A percentile compares a stretch with the other conserved stretches of the same genome.
Conservation (phyloP, 176 grass and related monocot species). For the Avena sativa region DNA sequence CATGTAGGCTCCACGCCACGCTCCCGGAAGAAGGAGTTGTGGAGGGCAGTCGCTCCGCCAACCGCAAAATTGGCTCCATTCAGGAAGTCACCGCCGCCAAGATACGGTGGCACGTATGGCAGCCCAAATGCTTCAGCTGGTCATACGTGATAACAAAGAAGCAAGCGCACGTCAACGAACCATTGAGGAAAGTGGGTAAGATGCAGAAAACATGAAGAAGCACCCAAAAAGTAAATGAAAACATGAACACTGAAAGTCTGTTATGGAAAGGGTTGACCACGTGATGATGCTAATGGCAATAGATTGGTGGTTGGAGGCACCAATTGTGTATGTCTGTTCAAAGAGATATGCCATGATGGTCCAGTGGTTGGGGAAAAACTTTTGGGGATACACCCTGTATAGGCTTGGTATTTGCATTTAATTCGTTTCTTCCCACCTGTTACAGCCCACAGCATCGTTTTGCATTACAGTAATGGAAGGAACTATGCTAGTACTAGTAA, state of each 20-base stretch:
- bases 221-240: neutral
- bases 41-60: conserved; percentile 75
- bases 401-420: conserved; percentile 23
- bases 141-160: conserved; percentile 38
- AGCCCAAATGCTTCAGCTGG: conserved; percentile 81
- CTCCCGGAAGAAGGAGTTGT: conserved; percentile 61
- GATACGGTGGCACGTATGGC: conserved; percentile 75
- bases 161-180: conserved; percentile 32
- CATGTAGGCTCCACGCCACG: conserved; percentile 60
- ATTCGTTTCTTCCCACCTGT: conserved; percentile 17
- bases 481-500: neutral
- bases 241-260: neutral
- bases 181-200: neutral
- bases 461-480: conserved; percentile 7
- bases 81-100: conserved; percentile 58
- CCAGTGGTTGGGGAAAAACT: conserved; percentile 36
- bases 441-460: neutral
- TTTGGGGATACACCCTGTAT: conserved; percentile 35
- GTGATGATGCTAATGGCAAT: conserved; percentile 37
- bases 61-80: conserved; percentile 89
- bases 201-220: conserved; percentile 33
- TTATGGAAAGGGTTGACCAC: conserved; percentile 48
- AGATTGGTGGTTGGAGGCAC: conserved; percentile 50
- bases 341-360: conserved; percentile 40
- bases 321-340: conserved; percentile 42